Conservation (phyloP, 768 basidiomycete species). For the Cystobasidium ongulense region DNA sequence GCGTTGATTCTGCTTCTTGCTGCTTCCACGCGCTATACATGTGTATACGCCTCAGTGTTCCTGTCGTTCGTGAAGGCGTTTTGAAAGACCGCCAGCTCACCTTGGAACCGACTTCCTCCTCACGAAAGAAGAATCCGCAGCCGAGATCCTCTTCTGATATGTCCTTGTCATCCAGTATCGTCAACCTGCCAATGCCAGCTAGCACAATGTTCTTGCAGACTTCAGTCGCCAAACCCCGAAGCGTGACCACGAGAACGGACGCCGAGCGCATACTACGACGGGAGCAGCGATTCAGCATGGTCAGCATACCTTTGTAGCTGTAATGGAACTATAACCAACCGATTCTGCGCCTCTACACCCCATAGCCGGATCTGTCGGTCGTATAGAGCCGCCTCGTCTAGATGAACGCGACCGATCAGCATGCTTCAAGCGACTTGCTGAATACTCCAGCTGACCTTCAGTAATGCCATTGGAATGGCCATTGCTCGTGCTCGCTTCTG, state of each 20-base stretch:
- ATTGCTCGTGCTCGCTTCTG: conserved; percentile 12
- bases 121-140: conserved; percentile 84
- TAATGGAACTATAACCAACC: conserved; percentile 50
- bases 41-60: not conserved
- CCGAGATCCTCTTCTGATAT: conserved; percentile 81
- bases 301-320: not conserved
- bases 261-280: conserved; percentile 78
- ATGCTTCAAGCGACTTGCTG: not conserved
- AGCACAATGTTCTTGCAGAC: conserved; percentile 95
- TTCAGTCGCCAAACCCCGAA: conserved; percentile 57
- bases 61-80: not conserved
- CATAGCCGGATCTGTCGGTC: conserved; percentile 95
- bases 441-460: not conserved
- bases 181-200: conserved; percentile 82
- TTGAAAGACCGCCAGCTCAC: conserved; percentile 48
- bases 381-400: conserved; percentile 54
- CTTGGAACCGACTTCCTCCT: conserved; percentile 83
- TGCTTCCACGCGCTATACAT: conserved; percentile 68
- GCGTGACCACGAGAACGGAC: conserved; percentile 48
- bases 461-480: conserved; percentile 10
- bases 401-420: not conserved
- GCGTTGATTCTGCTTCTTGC: conserved; percentile 76
- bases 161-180: conserved; percentile 68
- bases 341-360: conserved; percentile 96
- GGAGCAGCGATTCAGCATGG: conserved; percentile 37